phyloP scores from a whole-genome alignment of 352 stramenopile species.

The Peronosclerospora sorghi region DNA sequence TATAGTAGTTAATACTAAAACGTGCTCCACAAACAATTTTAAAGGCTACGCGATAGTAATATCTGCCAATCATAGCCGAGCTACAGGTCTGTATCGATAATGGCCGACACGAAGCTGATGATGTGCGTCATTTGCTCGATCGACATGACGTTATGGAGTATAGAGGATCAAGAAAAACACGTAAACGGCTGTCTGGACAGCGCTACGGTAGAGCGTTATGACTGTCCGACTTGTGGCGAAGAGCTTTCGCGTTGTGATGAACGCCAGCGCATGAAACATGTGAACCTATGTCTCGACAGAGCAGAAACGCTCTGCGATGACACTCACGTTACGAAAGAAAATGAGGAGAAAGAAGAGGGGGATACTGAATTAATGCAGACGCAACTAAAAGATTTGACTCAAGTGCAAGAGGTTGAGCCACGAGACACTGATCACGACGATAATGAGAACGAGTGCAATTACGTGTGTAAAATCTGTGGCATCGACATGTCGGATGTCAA shows the following conservation, averaged over 20 bases:
- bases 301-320: neutral
- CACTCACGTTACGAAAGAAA: neutral
- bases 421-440: conserved; percentile 8
- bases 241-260: conserved; percentile 58
- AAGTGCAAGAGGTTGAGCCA: conserved; percentile 3
- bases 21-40: no score
- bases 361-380: conserved; percentile 1
- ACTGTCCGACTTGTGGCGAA: conserved; percentile 46
- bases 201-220: conserved; percentile 15
- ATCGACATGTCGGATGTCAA: conserved; percentile 28
- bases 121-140: conserved; percentile 48
- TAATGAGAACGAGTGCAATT: no score
- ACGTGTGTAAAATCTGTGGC: conserved; percentile 66
- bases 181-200: conserved; percentile 70
- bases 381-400: conserved; percentile 1
- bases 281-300: conserved; percentile 55
- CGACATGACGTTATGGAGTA: conserved; percentile 38
- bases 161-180: conserved; percentile 45
- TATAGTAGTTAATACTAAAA: no score
- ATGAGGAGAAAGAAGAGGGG: conserved; percentile 2
- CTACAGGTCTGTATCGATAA: neutral
- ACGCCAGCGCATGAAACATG: conserved; percentile 49
- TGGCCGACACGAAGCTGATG: conserved; percentile 7
- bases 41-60: no score
- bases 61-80: no score